These are phyloP conservation scores for Seminavis robusta DNA, from an alignment of 108 stramenopile genomes.

Conservation along the genomic window DNA sequence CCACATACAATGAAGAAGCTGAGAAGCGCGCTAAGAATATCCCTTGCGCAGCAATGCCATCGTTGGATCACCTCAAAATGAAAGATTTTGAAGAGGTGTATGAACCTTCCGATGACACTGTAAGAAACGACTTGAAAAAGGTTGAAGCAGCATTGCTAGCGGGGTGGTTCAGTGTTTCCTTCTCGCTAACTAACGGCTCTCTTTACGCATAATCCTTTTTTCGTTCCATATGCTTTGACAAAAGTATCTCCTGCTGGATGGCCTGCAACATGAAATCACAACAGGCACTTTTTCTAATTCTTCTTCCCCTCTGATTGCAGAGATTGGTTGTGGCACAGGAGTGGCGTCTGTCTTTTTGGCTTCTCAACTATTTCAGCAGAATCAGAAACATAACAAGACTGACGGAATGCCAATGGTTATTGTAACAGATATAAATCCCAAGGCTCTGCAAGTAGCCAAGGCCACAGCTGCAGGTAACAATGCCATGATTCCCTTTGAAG, in stretches of 20 bases:
- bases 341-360: constrained; percentile 63
- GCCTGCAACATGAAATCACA: constrained; percentile 53
- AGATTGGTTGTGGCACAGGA: constrained; percentile 86
- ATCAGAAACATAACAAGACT: constrained; percentile 1
- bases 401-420: constrained; percentile 9
- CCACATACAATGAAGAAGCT: constrained; percentile 49
- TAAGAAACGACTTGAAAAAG: too few species aligned
- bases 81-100: constrained; percentile 78
- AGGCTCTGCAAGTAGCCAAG: constrained; percentile 60
- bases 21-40: constrained; percentile 43
- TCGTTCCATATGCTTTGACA: too few species aligned
- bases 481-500: constrained; percentile 26
- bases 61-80: constrained; percentile 60
- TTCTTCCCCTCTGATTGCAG: constrained; percentile 30
- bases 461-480: constrained; percentile 59
- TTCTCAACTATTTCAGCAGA: constrained; percentile 22
- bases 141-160: too few species aligned
- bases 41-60: constrained; percentile 59
- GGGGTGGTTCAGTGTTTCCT: too few species aligned
- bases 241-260: constrained; percentile 86
- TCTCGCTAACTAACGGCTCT: too few species aligned
- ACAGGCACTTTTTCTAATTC: background rate
- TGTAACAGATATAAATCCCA: constrained; percentile 77
- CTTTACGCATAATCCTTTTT: too few species aligned
- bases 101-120: constrained; percentile 90